phyloP scores from a whole-genome alignment of 306 rosid species.

The Comarum palustre region DNA sequence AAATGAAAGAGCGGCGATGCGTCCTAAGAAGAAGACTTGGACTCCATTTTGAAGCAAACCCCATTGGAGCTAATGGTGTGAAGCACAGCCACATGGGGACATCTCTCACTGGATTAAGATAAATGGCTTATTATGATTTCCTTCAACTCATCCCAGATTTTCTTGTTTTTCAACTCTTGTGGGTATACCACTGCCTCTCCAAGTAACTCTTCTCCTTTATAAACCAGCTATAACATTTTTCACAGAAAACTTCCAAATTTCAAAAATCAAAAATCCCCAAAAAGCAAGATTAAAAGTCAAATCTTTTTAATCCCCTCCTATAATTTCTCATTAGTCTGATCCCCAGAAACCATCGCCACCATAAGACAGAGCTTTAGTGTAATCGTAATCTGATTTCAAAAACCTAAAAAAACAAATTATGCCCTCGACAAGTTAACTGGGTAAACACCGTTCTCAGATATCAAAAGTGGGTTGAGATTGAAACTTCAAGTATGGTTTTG shows the following conservation, averaged over 20 bases:
- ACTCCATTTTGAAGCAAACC: conserved; percentile 98
- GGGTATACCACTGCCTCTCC: conserved; percentile 89
- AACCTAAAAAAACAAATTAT: conserved; percentile 14
- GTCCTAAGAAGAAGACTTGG: conserved; percentile 70
- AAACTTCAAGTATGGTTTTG: too few relatives aligned
- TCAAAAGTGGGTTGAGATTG: too few relatives aligned
- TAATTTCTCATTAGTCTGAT: conserved; percentile 41
- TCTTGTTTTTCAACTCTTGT: conserved; percentile 43
- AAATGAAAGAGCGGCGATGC: conserved; percentile 66
- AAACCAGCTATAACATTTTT: conserved; percentile 77
- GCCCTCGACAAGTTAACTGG: too few relatives aligned
- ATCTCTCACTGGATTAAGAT: conserved; percentile 94
- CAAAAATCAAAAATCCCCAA: neutral
- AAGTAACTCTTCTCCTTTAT: conserved; percentile 75
- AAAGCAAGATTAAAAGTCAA: conserved; percentile 1
- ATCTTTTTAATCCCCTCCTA: conserved; percentile 1
- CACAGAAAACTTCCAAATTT: conserved; percentile 17
- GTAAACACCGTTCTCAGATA: too few relatives aligned
- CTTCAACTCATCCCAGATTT: conserved; percentile 57
- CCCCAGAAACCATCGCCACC: conserved; percentile 37
- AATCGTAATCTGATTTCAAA: conserved; percentile 57
- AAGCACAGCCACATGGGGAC: conserved; percentile 98
- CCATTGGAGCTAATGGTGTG: conserved; percentile 76
- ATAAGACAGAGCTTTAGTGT: conserved; percentile 44
- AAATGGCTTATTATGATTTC: conserved; percentile 87